phyloP scores from a whole-genome alignment of 1,284 basidiomycete genomes.

The Phaffia rhodozyma region DNA sequence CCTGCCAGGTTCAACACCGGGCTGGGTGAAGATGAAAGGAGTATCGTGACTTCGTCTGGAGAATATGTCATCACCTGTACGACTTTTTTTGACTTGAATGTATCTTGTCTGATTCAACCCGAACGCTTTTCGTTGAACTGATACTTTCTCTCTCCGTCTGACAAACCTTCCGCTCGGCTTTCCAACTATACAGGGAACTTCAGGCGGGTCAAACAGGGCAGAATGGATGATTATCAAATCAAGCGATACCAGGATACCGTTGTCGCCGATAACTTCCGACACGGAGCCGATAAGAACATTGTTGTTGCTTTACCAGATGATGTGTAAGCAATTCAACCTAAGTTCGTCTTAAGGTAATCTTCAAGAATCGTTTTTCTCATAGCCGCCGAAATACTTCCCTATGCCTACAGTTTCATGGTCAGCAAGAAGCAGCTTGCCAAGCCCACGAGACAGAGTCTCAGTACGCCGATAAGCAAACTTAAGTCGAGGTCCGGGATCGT shows the following conservation, averaged over 20 bases:
- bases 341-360: background rate
- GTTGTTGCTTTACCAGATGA: constrained; percentile 92
- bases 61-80: constrained; percentile 77
- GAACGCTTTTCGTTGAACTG: background rate
- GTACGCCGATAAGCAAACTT: constrained; percentile 38
- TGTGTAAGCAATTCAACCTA: constrained; percentile 38
- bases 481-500: constrained; percentile 24
- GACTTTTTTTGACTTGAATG: constrained; percentile 21
- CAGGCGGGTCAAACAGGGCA: constrained; percentile 81
- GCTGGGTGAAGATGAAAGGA: constrained; percentile 74
- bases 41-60: constrained; percentile 94
- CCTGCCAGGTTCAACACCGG: constrained; percentile 94
- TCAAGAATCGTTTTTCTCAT: background rate
- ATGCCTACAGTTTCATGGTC: constrained; percentile 47
- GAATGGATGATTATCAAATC: constrained; percentile 55
- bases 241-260: constrained; percentile 76
- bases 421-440: constrained; percentile 84
- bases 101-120: background rate
- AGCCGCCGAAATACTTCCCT: background rate
- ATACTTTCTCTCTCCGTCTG: background rate
- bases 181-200: constrained; percentile 53
- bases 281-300: constrained; percentile 88
- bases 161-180: background rate
- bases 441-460: constrained; percentile 69
- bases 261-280: constrained; percentile 93